phyloP scores from a whole-genome alignment of 768 basidiomycete genomes.

The Russula abietina region DNA sequence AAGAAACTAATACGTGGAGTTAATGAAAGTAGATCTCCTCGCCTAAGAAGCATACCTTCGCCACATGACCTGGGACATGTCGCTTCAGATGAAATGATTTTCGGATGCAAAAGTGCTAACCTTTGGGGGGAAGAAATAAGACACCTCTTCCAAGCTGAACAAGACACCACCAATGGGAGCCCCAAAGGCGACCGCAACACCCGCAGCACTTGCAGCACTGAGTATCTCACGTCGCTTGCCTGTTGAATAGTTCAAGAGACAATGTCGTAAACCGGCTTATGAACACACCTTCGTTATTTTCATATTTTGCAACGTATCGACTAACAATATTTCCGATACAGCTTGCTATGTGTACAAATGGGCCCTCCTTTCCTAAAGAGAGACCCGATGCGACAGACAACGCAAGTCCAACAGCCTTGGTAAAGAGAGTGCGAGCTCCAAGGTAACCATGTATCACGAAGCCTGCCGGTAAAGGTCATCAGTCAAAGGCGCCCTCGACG shows the following conservation, averaged over 20 bases:
- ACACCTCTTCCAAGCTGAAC: conserved; percentile 93
- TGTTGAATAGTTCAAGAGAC: conserved; percentile 29
- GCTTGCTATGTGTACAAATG: conserved; percentile 88
- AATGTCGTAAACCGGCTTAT: background rate
- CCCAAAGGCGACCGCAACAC: conserved; percentile 95
- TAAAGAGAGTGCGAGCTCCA: conserved; percentile 81
- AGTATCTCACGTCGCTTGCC: conserved; percentile 92
- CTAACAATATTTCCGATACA: conserved; percentile 93
- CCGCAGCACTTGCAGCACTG: conserved; percentile 94
- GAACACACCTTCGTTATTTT: conserved; percentile 77
- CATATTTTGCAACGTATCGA: conserved; percentile 81
- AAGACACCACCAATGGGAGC: conserved; percentile 92
- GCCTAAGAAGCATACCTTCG: conserved; percentile 51
- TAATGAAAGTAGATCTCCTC: conserved; percentile 28
- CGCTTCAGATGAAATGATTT: background rate
- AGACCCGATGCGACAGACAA: conserved; percentile 91
- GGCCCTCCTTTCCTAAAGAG: conserved; percentile 74
- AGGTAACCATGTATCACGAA: conserved; percentile 98
- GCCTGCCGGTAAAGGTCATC: conserved; percentile 40
- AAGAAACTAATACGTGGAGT: conserved; percentile 66
- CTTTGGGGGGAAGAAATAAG: conserved; percentile 95
- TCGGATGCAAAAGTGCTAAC: conserved; percentile 31
- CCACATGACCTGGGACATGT: conserved; percentile 72
- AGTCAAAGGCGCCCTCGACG: background rate
- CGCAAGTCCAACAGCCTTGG: conserved; percentile 83